Conservation (phyloP, 2,329 filamentous ascomycete species). For the Passalora sequoiae region DNA sequence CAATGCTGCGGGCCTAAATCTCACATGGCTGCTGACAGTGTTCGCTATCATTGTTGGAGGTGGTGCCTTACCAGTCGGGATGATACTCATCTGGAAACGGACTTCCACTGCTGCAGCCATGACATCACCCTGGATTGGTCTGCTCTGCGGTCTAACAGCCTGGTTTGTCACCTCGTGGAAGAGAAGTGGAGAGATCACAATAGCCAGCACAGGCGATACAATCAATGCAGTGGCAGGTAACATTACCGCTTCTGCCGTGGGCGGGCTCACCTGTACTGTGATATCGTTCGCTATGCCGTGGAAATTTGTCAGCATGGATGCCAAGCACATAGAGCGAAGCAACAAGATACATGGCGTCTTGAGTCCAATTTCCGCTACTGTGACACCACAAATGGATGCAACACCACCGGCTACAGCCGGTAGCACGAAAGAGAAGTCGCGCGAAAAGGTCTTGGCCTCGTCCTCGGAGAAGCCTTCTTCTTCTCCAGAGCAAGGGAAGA, state of each 20-base stretch:
- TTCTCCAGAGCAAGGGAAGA: slow-evolving; percentile 20
- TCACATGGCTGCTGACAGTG: slow-evolving; percentile 38
- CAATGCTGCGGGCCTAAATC: slow-evolving; percentile 38
- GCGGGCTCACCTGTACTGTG: slow-evolving; percentile 35
- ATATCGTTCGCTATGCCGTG: slow-evolving; percentile 37
- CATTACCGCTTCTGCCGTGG: slow-evolving; percentile 22
- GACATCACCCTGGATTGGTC: slow-evolving; percentile 43
- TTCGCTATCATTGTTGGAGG: slow-evolving; percentile 42
- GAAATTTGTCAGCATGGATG: slow-evolving; percentile 35
- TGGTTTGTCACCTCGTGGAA: slow-evolving; percentile 39
- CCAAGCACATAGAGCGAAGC: slow-evolving; percentile 37
- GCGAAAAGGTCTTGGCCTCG: not conserved
- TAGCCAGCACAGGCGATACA: slow-evolving; percentile 37
- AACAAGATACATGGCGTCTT: slow-evolving; percentile 35
- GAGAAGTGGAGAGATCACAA: slow-evolving; percentile 37
- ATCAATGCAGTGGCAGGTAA: slow-evolving; percentile 38
- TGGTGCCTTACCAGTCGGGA: slow-evolving; percentile 42
- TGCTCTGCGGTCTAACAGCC: slow-evolving; percentile 40
- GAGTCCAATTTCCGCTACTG: not conserved
- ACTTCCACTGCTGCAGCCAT: slow-evolving; percentile 45
- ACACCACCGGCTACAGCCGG: not conserved
- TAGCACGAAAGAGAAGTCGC: slow-evolving; percentile 10
- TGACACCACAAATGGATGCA: not conserved
- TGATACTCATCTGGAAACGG: slow-evolving; percentile 43
- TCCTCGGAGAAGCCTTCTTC: slow-evolving; percentile 5